Evolutionary conservation across 371 early-diverging fungal genomes (phyloP).

Genomic region (Rhizomucor pusillus): DNA sequence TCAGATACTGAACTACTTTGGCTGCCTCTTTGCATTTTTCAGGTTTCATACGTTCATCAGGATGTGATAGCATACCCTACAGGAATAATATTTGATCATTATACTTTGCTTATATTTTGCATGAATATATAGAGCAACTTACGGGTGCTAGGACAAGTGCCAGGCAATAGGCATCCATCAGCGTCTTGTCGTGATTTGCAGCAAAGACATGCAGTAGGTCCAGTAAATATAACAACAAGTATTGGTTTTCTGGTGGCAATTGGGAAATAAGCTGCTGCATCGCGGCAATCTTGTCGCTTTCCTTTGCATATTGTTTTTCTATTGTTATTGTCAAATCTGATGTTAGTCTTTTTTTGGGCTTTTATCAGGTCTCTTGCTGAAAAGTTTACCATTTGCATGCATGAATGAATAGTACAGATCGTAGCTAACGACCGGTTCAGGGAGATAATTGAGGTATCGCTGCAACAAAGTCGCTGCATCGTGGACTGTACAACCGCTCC

Average conservation of each 20-base stretch:
- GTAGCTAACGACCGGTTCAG: conserved; percentile 52
- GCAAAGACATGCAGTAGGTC: conserved; percentile 55
- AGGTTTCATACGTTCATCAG: conserved; percentile 50
- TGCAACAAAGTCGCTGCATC: conserved; percentile 58
- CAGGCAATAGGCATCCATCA: conserved; percentile 53
- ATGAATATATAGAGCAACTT: conserved; percentile 4
- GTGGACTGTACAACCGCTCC: conserved; percentile 50
- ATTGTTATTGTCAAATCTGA: too few relatives aligned
- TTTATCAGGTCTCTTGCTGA: too few relatives aligned
- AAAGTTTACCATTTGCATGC: too few relatives aligned
- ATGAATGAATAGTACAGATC: conserved; percentile 44
- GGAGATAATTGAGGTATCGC: conserved; percentile 51
- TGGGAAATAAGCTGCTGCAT: too few relatives aligned
- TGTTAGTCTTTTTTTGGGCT: too few relatives aligned
- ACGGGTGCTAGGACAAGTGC: conserved; percentile 63
- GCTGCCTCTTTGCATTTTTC: conserved; percentile 49
- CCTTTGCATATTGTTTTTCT: too few relatives aligned
- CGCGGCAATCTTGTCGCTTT: too few relatives aligned
- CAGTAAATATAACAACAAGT: conserved; percentile 56
- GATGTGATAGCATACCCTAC: conserved; percentile 44
- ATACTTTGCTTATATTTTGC: not conserved
- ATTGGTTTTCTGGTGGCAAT: too few relatives aligned
- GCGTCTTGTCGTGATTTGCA: conserved; percentile 37
- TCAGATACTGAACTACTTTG: conserved; percentile 47
- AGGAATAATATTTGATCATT: not conserved